A percentile compares a stretch with the other conserved stretches of the same genome.
These are phyloP conservation scores for Ceriops zippeliana DNA, from an alignment of 345 rosid species.

Conservation along the genomic window DNA sequence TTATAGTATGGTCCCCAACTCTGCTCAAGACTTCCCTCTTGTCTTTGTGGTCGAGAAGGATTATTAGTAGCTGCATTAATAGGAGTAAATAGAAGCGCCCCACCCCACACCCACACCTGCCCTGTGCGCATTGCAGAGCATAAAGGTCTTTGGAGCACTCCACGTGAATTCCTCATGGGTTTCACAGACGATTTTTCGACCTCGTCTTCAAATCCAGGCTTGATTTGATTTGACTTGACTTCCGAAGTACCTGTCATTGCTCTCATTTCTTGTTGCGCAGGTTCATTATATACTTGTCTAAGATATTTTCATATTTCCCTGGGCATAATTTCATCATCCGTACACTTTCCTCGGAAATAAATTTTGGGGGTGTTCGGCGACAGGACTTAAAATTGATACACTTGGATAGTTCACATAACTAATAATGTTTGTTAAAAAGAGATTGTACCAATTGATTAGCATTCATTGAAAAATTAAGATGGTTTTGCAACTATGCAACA, in stretches of 20 bases:
- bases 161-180: slow-evolving; percentile 36
- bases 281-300: neutral
- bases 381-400: too few species aligned
- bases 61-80: too few species aligned
- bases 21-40: too few species aligned
- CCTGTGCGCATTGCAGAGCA: neutral
- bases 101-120: too few species aligned
- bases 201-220: neutral
- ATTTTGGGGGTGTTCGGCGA: too few species aligned
- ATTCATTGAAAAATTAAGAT: neutral
- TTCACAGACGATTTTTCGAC: neutral
- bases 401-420: too few species aligned
- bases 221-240: neutral
- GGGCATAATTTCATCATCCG: too few species aligned
- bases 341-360: too few species aligned
- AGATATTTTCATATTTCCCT: too few species aligned
- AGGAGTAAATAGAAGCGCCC: too few species aligned
- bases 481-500: slow-evolving; percentile 6
- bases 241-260: neutral
- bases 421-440: too few species aligned
- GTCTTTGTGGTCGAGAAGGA: slow-evolving; percentile 8
- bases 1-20: slow-evolving; percentile 28
- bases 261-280: neutral
- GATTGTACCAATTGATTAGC: too few species aligned
- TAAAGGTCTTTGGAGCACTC: neutral